Percentiles rank a stretch among this genome's conserved stretches.
Evolutionary conservation across 2,329 filamentous ascomycete species (phyloP).

Genomic region (Beauveria bassiana): DNA sequence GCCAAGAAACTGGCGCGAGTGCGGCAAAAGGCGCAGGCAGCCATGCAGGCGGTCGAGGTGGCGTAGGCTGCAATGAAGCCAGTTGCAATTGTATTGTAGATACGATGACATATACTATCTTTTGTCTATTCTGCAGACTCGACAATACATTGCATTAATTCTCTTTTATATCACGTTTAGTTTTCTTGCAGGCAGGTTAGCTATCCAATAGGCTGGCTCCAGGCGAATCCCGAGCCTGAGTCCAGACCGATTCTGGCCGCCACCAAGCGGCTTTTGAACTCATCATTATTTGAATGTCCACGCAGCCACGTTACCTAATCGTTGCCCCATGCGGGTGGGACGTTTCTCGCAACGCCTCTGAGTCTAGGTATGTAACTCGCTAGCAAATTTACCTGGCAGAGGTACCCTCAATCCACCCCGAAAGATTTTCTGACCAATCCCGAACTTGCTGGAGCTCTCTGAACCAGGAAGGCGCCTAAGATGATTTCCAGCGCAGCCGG

Average conservation of each 20-base stretch:
- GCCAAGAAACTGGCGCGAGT: constrained; percentile 34
- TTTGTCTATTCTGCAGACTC: background rate
- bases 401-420: background rate
- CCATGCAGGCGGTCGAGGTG: constrained; percentile 15
- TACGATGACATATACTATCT: background rate
- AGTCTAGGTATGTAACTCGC: background rate
- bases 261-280: background rate
- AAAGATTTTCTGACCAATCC: constrained; percentile 9
- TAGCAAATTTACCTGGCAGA: background rate
- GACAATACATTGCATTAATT: background rate
- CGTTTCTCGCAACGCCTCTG: background rate
- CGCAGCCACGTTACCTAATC: constrained; percentile 6
- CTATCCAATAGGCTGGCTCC: background rate
- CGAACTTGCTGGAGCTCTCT: constrained; percentile 14
- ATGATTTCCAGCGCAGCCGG: background rate
- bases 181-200: background rate
- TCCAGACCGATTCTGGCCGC: constrained; percentile 7
- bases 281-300: background rate
- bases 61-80: background rate
- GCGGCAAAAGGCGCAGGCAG: constrained; percentile 25
- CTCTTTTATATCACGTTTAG: background rate
- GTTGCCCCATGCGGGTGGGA: background rate
- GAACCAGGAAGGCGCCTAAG: constrained; percentile 11
- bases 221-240: background rate
- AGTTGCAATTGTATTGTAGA: background rate